Percentiles rank a stretch among this genome's conserved stretches.
Conservation (phyloP, 2,329 filamentous ascomycete species). For the Ascocoryne sarcoides region DNA sequence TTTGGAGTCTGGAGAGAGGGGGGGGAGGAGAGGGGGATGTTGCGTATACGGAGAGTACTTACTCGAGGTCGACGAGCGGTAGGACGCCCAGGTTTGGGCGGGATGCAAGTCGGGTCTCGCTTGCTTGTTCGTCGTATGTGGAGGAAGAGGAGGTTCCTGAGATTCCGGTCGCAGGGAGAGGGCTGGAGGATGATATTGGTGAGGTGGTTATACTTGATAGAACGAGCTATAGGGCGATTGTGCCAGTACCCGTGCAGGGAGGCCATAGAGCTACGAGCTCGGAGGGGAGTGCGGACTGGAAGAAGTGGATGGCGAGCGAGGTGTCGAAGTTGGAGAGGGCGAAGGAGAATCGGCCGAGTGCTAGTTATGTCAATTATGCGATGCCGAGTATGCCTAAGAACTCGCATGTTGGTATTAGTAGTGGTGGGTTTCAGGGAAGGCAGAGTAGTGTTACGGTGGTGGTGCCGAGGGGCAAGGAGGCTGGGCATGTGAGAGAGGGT, state of each 20-base stretch:
- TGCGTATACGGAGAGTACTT: constrained; percentile 26
- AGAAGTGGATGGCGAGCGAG: constrained; percentile 44
- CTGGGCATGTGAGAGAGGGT: constrained; percentile 39
- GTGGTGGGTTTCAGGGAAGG: constrained; percentile 5
- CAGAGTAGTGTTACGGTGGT: constrained; percentile 23
- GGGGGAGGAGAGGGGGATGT: not conserved
- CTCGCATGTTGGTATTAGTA: constrained; percentile 22
- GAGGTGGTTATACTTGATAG: constrained; percentile 30
- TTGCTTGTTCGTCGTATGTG: constrained; percentile 8
- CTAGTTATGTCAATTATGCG: constrained; percentile 19
- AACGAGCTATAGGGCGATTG: constrained; percentile 24
- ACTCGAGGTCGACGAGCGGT: constrained; percentile 28
- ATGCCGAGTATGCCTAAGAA: constrained; percentile 25
- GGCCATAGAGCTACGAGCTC: constrained; percentile 33
- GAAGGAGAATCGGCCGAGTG: constrained; percentile 16
- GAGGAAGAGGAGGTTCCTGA: constrained; percentile 5
- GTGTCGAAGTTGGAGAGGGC: constrained; percentile 37
- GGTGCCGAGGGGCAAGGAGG: constrained; percentile 23
- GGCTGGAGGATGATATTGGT: constrained; percentile 15
- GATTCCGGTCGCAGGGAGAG: constrained; percentile 5
- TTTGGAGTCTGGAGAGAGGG: too few species aligned
- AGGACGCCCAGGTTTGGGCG: constrained; percentile 13
- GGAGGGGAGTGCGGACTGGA: constrained; percentile 45
- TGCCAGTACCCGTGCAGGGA: constrained; percentile 7
- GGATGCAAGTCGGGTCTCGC: constrained; percentile 14